Conservation (phyloP, 1,284 basidiomycete species). For the Trametes versicolor region DNA sequence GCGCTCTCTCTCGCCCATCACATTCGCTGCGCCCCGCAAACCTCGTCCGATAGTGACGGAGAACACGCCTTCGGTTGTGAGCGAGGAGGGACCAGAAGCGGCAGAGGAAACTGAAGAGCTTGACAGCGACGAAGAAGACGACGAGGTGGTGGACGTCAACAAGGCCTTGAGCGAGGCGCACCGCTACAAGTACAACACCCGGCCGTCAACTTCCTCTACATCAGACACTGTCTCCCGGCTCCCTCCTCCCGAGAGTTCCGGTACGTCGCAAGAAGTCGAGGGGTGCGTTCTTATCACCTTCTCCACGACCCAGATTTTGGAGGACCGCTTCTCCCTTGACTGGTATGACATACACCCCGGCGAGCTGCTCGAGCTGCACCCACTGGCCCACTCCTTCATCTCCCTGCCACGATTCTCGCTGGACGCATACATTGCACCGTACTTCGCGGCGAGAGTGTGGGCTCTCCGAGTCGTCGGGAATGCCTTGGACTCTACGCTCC, state of each 20-base stretch:
- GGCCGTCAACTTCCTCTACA: conserved; percentile 31
- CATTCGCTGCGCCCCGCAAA: conserved; percentile 54
- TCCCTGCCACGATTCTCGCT: conserved; percentile 53
- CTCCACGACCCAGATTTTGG: conserved; percentile 71
- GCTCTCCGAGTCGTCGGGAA: conserved; percentile 59
- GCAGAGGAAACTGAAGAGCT: conserved; percentile 4
- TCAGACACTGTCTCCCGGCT: conserved; percentile 28
- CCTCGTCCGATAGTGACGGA: conserved; percentile 3
- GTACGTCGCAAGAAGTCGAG: conserved; percentile 20
- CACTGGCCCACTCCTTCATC: conserved; percentile 49
- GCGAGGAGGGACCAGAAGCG: conserved; percentile 10
- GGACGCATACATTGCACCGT: conserved; percentile 67
- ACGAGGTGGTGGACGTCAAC: conserved; percentile 29
- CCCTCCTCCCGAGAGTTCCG: conserved; percentile 4
- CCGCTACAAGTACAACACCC: conserved; percentile 33
- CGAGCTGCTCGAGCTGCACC: conserved; percentile 74
- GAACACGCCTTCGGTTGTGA: conserved; percentile 7
- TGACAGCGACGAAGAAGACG: conserved; percentile 6
- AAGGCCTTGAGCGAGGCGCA: conserved; percentile 28
- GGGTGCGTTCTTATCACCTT: conserved; percentile 63
- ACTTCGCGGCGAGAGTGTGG: conserved; percentile 71
- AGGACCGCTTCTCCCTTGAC: conserved; percentile 65
- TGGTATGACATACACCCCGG: conserved; percentile 66
- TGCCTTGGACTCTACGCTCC: conserved; percentile 25
- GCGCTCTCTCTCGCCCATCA: conserved; percentile 65